phyloP scores from a whole-genome alignment of 345 rosid genomes.

The Citrus trifoliata region DNA sequence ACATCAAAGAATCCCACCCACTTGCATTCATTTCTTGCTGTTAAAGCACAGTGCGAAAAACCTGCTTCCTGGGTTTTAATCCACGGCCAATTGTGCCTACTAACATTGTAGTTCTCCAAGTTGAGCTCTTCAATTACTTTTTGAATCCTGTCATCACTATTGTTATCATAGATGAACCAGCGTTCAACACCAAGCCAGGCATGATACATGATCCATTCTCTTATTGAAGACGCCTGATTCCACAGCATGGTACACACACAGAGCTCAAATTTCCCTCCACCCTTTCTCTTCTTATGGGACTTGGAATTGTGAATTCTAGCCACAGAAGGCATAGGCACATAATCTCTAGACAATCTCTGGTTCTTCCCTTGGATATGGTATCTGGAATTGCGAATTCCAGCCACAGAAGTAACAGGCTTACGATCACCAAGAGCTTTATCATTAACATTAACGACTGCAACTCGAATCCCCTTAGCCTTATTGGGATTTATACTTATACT shows the following conservation, averaged over 20 bases:
- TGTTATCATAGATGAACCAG: slow-evolving; percentile 97
- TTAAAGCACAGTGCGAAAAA: slow-evolving; percentile 83
- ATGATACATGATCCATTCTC: slow-evolving; percentile 90
- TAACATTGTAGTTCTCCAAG: slow-evolving; percentile 55
- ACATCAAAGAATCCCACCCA: slow-evolving; percentile 98
- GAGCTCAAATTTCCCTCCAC: slow-evolving; percentile 49
- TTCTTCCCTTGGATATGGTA: background rate
- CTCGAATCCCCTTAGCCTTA: slow-evolving; percentile 54
- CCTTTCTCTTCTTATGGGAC: slow-evolving; percentile 21
- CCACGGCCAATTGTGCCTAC: slow-evolving; percentile 93
- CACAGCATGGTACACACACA: slow-evolving; percentile 93
- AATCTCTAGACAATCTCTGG: slow-evolving; percentile 12
- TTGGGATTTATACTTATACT: slow-evolving; percentile 43
- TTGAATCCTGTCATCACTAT: slow-evolving; percentile 70
- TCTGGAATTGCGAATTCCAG: slow-evolving; percentile 13
- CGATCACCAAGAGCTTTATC: slow-evolving; percentile 16
- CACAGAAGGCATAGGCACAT: slow-evolving; percentile 52
- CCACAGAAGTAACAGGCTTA: slow-evolving; percentile 23
- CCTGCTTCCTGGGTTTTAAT: slow-evolving; percentile 97
- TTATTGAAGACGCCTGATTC: slow-evolving; percentile 81
- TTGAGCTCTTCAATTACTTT: slow-evolving; percentile 60
- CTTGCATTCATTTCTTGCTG: slow-evolving; percentile 72
- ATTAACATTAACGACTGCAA: slow-evolving; percentile 33
- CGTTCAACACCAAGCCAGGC: slow-evolving; percentile 90
- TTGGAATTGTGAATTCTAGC: slow-evolving; percentile 43